Evolutionary conservation across 805 yeast genomes (phyloP).

Genomic region (Peterozyma toletana): DNA sequence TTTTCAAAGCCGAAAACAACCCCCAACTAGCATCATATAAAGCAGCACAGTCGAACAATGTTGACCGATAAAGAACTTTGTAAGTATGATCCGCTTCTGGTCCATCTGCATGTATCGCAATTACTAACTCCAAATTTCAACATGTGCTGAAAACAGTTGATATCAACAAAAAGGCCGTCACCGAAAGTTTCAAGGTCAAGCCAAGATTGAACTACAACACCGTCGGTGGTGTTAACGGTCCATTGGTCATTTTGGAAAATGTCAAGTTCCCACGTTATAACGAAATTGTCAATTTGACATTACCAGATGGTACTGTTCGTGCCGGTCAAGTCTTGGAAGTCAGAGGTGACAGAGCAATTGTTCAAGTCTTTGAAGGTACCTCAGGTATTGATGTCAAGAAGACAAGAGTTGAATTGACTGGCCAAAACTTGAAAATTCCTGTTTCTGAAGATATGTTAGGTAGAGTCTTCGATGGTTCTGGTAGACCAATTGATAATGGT

Average conservation of each 20-base stretch:
- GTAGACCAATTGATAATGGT: slow-evolving; percentile 96
- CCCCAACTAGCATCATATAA: too few relatives aligned
- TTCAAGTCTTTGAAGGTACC: slow-evolving; percentile 98
- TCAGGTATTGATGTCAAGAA: slow-evolving; percentile 98
- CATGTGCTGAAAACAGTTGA: slow-evolving; percentile 33
- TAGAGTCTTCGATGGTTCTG: slow-evolving; percentile 97
- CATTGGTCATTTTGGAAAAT: slow-evolving; percentile 83
- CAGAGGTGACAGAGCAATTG: slow-evolving; percentile 94
- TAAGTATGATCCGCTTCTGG: slow-evolving; percentile 16
- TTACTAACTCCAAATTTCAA: neutral
- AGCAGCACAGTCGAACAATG: neutral
- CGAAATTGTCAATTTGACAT: slow-evolving; percentile 93
- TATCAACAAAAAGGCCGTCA: slow-evolving; percentile 85
- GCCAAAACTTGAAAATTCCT: slow-evolving; percentile 85
- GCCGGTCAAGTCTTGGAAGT: slow-evolving; percentile 99
- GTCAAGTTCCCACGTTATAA: slow-evolving; percentile 87
- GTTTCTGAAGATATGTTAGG: slow-evolving; percentile 97
- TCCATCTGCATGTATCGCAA: neutral
- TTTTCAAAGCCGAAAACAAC: too few relatives aligned
- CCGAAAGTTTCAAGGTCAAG: slow-evolving; percentile 83
- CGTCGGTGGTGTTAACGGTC: slow-evolving; percentile 98
- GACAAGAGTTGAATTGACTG: slow-evolving; percentile 96
- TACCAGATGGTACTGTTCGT: slow-evolving; percentile 91
- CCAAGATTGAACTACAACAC: slow-evolving; percentile 94
- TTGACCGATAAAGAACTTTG: slow-evolving; percentile 33